Conservation (phyloP, 192 early-diverging fungal genomes). For the Backusella luteola region DNA sequence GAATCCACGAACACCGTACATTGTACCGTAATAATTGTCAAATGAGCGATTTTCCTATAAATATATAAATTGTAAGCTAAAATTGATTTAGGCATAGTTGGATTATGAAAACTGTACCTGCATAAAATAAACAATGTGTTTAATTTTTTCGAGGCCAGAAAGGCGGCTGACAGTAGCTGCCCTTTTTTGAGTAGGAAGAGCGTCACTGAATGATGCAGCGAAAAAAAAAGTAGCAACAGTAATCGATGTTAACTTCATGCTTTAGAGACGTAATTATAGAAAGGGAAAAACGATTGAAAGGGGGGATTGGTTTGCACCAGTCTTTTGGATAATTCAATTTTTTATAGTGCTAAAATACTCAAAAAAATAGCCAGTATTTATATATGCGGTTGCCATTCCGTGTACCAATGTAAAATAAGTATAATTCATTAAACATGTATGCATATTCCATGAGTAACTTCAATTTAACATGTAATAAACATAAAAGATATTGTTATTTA, state of each 20-base stretch:
- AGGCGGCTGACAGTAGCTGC: neutral
- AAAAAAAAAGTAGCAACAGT: neutral
- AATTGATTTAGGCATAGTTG: neutral
- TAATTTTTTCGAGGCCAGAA: conserved; percentile 25
- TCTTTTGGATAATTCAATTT: neutral
- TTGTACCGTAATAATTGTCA: conserved; percentile 27
- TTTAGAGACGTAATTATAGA: neutral
- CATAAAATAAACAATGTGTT: conserved; percentile 31
- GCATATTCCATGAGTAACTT: neutral
- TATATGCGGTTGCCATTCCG: neutral
- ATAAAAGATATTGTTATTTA: neutral
- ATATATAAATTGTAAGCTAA: neutral
- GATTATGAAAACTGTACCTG: conserved; percentile 1
- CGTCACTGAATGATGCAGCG: neutral
- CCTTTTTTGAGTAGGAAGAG: neutral
- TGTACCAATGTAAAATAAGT: neutral
- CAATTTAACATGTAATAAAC: conserved; percentile 3
- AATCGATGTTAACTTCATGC: neutral
- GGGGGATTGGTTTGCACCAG: neutral
- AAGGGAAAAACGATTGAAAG: neutral
- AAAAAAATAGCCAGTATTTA: neutral
- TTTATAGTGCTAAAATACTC: neutral
- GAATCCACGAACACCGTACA: conserved; percentile 23
- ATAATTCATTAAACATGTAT: neutral
- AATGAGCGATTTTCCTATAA: conserved; percentile 20